Percentiles rank a stretch among this genome's conserved stretches.
phyloP scores from a whole-genome alignment of 257 asterid species.

The Nicotiana undulata region DNA sequence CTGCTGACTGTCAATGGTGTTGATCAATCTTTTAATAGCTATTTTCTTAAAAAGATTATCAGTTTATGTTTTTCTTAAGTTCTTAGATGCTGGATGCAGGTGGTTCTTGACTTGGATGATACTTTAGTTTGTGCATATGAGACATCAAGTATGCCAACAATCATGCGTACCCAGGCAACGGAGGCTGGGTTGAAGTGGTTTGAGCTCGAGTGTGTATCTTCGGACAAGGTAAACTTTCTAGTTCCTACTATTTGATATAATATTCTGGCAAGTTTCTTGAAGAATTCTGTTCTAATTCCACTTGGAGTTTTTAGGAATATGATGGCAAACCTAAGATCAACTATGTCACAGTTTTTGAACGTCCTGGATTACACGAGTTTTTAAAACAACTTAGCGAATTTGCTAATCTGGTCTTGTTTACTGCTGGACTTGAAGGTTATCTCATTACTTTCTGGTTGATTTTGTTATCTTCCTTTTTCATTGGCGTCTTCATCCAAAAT shows the following conservation, averaged over 20 bases:
- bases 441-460: neutral
- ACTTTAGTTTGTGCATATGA: slow-evolving; percentile 87
- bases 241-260: neutral
- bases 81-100: slow-evolving; percentile 42
- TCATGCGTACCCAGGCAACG: slow-evolving; percentile 69
- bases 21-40: neutral
- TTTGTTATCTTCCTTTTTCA: neutral
- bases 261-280: neutral
- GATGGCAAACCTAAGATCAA: slow-evolving; percentile 89
- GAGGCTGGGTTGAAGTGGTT: slow-evolving; percentile 87
- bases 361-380: slow-evolving; percentile 82
- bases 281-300: neutral
- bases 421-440: slow-evolving; percentile 97
- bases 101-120: slow-evolving; percentile 94
- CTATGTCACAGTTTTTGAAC: slow-evolving; percentile 95
- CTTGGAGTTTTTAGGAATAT: slow-evolving; percentile 37
- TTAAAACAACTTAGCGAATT: slow-evolving; percentile 73
- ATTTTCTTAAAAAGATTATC: neutral
- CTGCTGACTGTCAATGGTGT: neutral
- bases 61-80: neutral
- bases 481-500: neutral
- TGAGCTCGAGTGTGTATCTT: slow-evolving; percentile 61
- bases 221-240: slow-evolving; percentile 44
- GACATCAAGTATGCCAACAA: slow-evolving; percentile 70
- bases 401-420: slow-evolving; percentile 78